Conservation (phyloP, 2,329 filamentous ascomycete species). For the Colletotrichum orchidophilum region DNA sequence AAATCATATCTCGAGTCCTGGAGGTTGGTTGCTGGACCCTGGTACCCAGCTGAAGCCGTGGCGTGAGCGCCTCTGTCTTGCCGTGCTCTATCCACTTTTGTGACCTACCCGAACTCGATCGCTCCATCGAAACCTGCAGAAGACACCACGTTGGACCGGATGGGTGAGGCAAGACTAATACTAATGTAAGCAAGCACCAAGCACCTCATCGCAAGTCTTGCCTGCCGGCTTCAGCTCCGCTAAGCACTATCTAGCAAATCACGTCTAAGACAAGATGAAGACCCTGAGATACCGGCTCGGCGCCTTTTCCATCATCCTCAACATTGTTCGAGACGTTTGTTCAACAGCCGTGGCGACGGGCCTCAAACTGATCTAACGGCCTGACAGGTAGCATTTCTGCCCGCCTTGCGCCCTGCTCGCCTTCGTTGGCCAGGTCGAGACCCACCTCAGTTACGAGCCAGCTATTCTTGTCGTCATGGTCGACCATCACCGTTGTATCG, state of each 20-base stretch:
- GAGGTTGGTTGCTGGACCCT: neutral
- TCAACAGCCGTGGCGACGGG: neutral
- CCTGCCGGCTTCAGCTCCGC: neutral
- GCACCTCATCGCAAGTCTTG: neutral
- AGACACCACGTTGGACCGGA: neutral
- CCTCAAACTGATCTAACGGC: neutral
- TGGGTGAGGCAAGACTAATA: neutral
- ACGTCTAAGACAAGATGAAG: neutral
- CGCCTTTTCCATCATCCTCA: neutral
- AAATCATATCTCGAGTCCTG: neutral
- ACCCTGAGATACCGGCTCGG: neutral
- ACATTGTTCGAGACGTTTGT: neutral
- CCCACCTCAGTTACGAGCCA: neutral
- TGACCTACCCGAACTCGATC: neutral
- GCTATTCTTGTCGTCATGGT: conserved; percentile 4
- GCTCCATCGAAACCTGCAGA: neutral
- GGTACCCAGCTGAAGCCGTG: neutral
- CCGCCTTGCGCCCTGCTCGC: neutral
- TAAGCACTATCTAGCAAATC: neutral
- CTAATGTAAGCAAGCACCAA: neutral
- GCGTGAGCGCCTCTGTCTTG: neutral
- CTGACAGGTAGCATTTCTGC: neutral
- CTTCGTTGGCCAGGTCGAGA: neutral
- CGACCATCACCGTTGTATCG: conserved; percentile 1
- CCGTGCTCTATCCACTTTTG: neutral